Evolutionary conservation across 148 eudicot species (phyloP).

Genomic region (Nyssa sinensis): DNA sequence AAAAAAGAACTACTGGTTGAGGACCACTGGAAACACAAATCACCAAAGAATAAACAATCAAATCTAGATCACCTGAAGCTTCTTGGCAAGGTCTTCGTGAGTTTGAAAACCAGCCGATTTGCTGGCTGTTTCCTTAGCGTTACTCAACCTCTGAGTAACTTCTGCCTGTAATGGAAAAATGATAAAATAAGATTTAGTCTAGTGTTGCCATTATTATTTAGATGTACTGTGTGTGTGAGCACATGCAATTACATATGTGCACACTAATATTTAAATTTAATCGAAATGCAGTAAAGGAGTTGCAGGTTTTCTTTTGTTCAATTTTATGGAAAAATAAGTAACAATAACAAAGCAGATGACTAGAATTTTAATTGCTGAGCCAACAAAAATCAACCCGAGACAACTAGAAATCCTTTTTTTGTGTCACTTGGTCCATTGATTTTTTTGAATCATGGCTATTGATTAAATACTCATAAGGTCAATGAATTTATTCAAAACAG

Average conservation of each 20-base stretch:
- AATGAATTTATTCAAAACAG: background rate
- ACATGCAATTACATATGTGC: too few relatives aligned
- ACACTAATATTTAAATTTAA: too few relatives aligned
- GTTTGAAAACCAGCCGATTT: slow-evolving; percentile 58
- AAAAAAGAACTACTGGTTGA: background rate
- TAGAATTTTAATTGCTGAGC: background rate
- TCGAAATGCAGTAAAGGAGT: background rate
- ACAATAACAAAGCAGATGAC: background rate
- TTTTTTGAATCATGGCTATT: too few relatives aligned
- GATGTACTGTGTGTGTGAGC: too few relatives aligned
- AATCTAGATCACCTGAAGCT: slow-evolving; percentile 65
- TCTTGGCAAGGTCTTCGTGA: slow-evolving; percentile 89
- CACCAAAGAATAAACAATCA: background rate
- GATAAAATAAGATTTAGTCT: background rate
- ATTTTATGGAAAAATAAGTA: background rate
- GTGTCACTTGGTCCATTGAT: too few relatives aligned
- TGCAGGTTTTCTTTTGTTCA: background rate
- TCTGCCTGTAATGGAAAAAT: slow-evolving; percentile 51
- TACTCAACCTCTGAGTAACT: slow-evolving; percentile 71
- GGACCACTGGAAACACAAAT: background rate
- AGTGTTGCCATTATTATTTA: background rate
- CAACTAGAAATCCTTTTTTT: too few relatives aligned
- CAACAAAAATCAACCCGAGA: background rate
- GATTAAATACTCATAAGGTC: too few relatives aligned
- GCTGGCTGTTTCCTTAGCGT: slow-evolving; percentile 61